Conservation (phyloP, 805 yeast species). For the Priceomyces medius region DNA sequence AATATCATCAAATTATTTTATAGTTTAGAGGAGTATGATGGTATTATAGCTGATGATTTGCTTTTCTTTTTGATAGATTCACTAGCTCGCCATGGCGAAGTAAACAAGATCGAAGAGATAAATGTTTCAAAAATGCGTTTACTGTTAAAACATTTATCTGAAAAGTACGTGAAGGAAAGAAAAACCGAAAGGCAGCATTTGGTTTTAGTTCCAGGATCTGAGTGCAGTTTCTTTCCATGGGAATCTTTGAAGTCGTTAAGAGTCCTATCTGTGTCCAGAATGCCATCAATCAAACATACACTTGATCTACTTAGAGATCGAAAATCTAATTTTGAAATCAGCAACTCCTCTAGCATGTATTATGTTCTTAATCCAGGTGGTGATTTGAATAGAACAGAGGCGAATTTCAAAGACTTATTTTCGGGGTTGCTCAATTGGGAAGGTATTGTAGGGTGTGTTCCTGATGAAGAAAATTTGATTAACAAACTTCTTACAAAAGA, state of each 20-base stretch:
- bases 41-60: constrained; percentile 57
- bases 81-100: constrained; percentile 60
- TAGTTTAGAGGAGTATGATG: constrained; percentile 10
- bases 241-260: constrained; percentile 67
- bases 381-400: constrained; percentile 70
- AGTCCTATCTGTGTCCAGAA: constrained; percentile 60
- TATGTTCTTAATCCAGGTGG: constrained; percentile 81
- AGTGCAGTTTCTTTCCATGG: constrained; percentile 82
- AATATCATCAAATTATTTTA: constrained; percentile 21
- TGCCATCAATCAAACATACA: constrained; percentile 61
- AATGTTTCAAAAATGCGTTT: constrained; percentile 56
- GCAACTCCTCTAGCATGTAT: constrained; percentile 20
- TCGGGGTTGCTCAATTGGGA: constrained; percentile 15
- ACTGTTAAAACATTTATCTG: constrained; percentile 50
- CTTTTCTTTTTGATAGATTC: constrained; percentile 61
- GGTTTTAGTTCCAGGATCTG: constrained; percentile 66
- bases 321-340: not conserved
- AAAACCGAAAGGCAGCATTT: constrained; percentile 45
- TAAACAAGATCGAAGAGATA: constrained; percentile 63
- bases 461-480: constrained; percentile 54
- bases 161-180: constrained; percentile 15
- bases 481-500: constrained; percentile 38
- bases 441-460: constrained; percentile 55
- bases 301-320: constrained; percentile 29
- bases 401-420: constrained; percentile 32